phyloP scores from a whole-genome alignment of 176 grass and related monocot genomes.

The Oryza nivara region DNA sequence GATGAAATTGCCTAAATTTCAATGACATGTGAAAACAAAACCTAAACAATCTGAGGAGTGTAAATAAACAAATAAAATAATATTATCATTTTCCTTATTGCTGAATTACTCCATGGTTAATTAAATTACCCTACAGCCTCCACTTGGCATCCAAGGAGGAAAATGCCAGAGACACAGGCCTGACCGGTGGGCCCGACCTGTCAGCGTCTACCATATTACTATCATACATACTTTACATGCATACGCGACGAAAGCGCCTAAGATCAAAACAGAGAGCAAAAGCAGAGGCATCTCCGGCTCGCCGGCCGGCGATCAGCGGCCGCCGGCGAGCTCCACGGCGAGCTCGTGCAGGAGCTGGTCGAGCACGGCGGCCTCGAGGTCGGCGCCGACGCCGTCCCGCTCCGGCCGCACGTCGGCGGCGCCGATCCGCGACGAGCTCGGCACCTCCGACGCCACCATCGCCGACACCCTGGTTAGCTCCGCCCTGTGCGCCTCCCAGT shows the following conservation, averaged over 20 bases:
- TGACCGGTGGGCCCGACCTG: conserved; percentile 30
- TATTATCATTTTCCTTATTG: conserved; percentile 23
- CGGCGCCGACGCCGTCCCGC: conserved; percentile 32
- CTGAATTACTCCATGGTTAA: conserved; percentile 16
- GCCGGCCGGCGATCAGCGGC: not conserved
- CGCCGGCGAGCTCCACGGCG: conserved; percentile 21
- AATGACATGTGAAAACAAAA: not conserved
- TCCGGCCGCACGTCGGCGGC: conserved; percentile 27
- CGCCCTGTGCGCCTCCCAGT: conserved; percentile 38
- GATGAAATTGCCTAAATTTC: not conserved
- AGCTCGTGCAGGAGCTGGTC: conserved; percentile 24
- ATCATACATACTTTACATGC: not conserved
- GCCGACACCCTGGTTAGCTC: conserved; percentile 40
- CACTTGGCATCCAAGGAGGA: conserved; percentile 38
- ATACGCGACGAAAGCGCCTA: not conserved
- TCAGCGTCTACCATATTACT: conserved; percentile 21
- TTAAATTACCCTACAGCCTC: conserved; percentile 48
- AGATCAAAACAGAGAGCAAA: conserved; percentile 4
- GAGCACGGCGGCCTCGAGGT: conserved; percentile 20
- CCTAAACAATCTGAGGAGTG: not conserved
- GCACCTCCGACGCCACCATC: conserved; percentile 45
- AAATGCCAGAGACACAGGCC: conserved; percentile 38
- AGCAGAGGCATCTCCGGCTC: conserved; percentile 30
- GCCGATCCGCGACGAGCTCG: not conserved
- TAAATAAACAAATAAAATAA: not conserved